phyloP scores from a whole-genome alignment of 148 eudicot species.

The Oxyria digyna region DNA sequence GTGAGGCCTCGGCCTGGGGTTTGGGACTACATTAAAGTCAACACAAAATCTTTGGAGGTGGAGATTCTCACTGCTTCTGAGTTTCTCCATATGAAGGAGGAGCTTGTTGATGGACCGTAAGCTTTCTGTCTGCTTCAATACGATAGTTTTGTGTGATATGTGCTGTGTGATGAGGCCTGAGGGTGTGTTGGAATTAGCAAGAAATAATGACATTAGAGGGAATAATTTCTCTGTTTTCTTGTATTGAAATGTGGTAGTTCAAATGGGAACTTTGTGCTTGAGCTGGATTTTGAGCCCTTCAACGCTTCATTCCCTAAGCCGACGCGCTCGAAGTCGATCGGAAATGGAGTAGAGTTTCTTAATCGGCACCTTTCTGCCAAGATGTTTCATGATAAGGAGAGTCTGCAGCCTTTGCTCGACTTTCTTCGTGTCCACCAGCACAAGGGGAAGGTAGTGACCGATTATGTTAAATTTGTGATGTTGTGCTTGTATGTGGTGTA shows the following conservation, averaged over 20 bases:
- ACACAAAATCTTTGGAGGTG: conserved; percentile 42
- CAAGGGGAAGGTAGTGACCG: conserved; percentile 66
- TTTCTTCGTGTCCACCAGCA: conserved; percentile 71
- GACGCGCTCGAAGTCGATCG: conserved; percentile 86
- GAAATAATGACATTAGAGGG: neutral
- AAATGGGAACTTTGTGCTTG: conserved; percentile 88
- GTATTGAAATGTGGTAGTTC: conserved; percentile 18
- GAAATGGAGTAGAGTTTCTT: conserved; percentile 95
- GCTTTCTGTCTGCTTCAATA: too few species aligned
- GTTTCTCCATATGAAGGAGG: conserved; percentile 77
- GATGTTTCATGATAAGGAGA: conserved; percentile 97
- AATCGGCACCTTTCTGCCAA: conserved; percentile 96
- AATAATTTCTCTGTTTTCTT: neutral
- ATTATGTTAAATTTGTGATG: neutral
- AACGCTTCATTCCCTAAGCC: conserved; percentile 76
- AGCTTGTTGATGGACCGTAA: conserved; percentile 72
- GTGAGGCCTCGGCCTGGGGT: conserved; percentile 92
- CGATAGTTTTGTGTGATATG: too few species aligned
- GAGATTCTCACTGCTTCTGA: conserved; percentile 65
- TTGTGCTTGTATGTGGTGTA: neutral
- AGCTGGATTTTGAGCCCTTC: conserved; percentile 92
- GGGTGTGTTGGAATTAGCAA: neutral
- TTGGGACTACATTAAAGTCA: conserved; percentile 82
- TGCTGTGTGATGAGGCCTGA: neutral
- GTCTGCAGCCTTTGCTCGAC: conserved; percentile 90